These are phyloP conservation scores for Cryptosporidium ubiquitum DNA, from an alignment of 169 alveolate species.

Conservation along the genomic window DNA sequence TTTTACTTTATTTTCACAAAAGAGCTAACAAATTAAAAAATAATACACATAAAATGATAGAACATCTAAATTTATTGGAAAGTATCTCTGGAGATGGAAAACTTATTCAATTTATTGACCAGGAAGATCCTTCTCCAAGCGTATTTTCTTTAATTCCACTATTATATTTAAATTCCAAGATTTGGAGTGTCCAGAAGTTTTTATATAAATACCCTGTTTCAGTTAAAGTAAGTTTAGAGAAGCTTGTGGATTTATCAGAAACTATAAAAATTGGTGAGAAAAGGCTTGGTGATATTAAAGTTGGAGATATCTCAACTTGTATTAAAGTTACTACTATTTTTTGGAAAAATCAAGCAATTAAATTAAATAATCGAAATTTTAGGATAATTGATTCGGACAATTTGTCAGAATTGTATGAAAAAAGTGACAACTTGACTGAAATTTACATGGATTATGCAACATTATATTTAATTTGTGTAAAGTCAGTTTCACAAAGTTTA, in stretches of 20 bases:
- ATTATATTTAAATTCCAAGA: slow-evolving; percentile 13
- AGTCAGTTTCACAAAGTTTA: slow-evolving; percentile 21
- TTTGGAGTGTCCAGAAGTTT: slow-evolving; percentile 23
- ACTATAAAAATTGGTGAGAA: slow-evolving; percentile 17
- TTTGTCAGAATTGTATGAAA: slow-evolving; percentile 10
- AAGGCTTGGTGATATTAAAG: neutral
- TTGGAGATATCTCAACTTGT: slow-evolving; percentile 34
- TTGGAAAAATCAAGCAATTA: slow-evolving; percentile 34
- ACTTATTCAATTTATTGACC: neutral
- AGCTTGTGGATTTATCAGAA: neutral
- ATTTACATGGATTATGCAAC: slow-evolving; percentile 59
- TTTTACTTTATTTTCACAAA: neutral
- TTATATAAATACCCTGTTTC: slow-evolving; percentile 52
- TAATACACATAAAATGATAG: neutral
- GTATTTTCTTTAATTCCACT: slow-evolving; percentile 28
- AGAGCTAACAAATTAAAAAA: neutral
- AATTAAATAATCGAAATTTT: slow-evolving; percentile 29
- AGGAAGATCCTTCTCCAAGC: neutral
- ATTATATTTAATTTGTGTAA: slow-evolving; percentile 33
- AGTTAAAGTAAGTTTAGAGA: neutral
- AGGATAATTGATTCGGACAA: slow-evolving; percentile 19
- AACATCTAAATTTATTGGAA: neutral
- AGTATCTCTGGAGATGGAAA: neutral
- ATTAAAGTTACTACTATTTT: slow-evolving; percentile 33
- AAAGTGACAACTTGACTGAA: slow-evolving; percentile 19